phyloP scores from a whole-genome alignment of 2,329 filamentous ascomycete genomes.

The Scopulariopsis brevicaulis region DNA sequence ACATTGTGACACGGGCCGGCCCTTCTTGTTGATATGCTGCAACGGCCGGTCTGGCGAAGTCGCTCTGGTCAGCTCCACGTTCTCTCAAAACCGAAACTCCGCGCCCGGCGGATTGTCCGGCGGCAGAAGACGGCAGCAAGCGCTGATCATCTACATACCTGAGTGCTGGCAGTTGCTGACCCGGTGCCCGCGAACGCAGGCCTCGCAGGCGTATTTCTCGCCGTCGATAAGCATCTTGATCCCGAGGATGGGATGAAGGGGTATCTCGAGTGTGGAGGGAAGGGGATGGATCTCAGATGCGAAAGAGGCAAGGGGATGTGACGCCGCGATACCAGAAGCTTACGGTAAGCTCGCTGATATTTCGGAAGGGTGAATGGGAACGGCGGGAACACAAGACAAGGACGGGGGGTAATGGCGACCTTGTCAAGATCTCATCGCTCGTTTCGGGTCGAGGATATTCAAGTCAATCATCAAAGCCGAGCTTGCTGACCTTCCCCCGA shows the following conservation, averaged over 20 bases:
- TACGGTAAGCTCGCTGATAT: background rate
- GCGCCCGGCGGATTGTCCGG: background rate
- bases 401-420: background rate
- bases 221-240: slow-evolving; percentile 72
- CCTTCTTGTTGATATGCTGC: slow-evolving; percentile 94
- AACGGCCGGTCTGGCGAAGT: slow-evolving; percentile 64
- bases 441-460: background rate
- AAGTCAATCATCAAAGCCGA: background rate
- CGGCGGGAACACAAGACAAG: background rate
- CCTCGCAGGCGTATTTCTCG: slow-evolving; percentile 96
- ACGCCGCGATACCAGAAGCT: background rate
- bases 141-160: slow-evolving; percentile 49
- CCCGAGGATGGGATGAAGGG: background rate
- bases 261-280: background rate
- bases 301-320: background rate
- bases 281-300: background rate
- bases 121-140: slow-evolving; percentile 1
- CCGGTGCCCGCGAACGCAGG: slow-evolving; percentile 94
- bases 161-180: slow-evolving; percentile 97
- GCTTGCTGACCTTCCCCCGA: background rate
- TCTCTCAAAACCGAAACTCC: slow-evolving; percentile 7
- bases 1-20: slow-evolving; percentile 94
- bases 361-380: background rate
- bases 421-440: background rate
- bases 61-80: slow-evolving; percentile 5